phyloP scores from a whole-genome alignment of 179 eudicot species.

The Sideroxylon spinosum region DNA sequence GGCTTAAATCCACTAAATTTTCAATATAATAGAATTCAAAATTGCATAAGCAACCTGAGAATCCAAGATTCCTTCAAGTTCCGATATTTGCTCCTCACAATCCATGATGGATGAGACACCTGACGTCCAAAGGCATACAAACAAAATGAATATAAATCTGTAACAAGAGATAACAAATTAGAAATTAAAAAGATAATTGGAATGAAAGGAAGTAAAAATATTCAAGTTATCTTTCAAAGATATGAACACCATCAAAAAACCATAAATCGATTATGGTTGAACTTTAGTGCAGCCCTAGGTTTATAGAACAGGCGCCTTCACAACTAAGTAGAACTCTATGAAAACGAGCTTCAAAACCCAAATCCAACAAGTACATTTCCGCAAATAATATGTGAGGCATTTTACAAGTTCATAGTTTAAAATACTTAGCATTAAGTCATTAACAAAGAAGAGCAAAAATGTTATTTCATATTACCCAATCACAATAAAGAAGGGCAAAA shows the following conservation, averaged over 20 bases:
- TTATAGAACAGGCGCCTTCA: not conserved
- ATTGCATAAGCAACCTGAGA: slow-evolving; percentile 36
- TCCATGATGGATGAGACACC: slow-evolving; percentile 44
- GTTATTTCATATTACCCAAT: too few species aligned
- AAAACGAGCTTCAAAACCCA: too few species aligned
- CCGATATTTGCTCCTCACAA: slow-evolving; percentile 42
- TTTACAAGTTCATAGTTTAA: too few species aligned
- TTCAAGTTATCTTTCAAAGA: not conserved
- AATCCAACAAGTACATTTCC: too few species aligned
- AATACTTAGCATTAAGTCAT: too few species aligned
- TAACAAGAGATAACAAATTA: slow-evolving; percentile 1
- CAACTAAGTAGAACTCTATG: not conserved
- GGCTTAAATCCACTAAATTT: not conserved
- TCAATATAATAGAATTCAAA: not conserved
- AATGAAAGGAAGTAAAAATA: not conserved
- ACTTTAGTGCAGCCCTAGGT: not conserved
- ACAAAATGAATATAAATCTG: not conserved
- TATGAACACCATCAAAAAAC: slow-evolving; percentile 4
- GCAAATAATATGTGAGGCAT: too few species aligned
- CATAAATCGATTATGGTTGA: not conserved
- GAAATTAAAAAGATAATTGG: not conserved
- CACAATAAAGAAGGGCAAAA: too few species aligned
- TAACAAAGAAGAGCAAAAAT: too few species aligned
- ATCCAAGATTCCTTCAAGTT: slow-evolving; percentile 52
- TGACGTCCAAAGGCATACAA: slow-evolving; percentile 18